A percentile compares a stretch with the other conserved stretches of the same genome.
Conservation (phyloP, 192 early-diverging fungal species). For the Gigaspora rosea region DNA sequence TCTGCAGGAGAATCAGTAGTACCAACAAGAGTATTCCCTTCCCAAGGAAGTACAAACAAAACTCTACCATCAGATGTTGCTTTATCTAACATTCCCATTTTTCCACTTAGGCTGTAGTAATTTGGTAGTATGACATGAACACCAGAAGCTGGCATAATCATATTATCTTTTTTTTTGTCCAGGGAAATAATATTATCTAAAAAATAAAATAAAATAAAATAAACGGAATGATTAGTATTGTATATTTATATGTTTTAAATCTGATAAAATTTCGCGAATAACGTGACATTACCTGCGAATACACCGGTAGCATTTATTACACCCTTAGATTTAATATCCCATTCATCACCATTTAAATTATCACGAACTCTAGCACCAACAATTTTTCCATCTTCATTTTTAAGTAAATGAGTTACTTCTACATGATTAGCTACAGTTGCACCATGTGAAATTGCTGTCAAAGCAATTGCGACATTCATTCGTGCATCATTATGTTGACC, state of each 20-base stretch:
- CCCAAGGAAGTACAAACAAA: conserved; percentile 97
- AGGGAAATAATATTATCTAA: conserved; percentile 86
- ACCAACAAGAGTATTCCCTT: conserved; percentile 95
- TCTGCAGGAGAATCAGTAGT: conserved; percentile 90
- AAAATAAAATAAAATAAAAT: not conserved
- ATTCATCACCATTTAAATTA: conserved; percentile 83
- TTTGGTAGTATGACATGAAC: conserved; percentile 94
- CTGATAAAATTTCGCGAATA: not conserved
- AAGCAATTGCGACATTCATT: conserved; percentile 91
- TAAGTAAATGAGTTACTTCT: conserved; percentile 76
- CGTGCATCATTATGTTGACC: conserved; percentile 96
- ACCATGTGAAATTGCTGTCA: conserved; percentile 89
- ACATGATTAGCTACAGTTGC: conserved; percentile 92
- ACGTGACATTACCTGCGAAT: conserved; percentile 48
- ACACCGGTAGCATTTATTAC: conserved; percentile 91
- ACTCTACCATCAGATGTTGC: conserved; percentile 92
- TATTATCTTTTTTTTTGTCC: conserved; percentile 72
- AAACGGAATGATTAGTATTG: not conserved
- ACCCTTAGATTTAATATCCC: conserved; percentile 85
- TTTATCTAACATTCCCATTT: conserved; percentile 96
- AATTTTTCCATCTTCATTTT: conserved; percentile 63
- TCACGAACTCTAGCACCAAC: conserved; percentile 84
- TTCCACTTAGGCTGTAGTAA: conserved; percentile 84
- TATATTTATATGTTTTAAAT: not conserved
- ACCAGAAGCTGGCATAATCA: conserved; percentile 94